phyloP scores from a whole-genome alignment of 176 grass and related monocot genomes.

The sorghum (Sorghum bicolor) region Sorghum_bicolor_NCBIv3 NC_012879.2:60244501-60245000 shows the following conservation, averaged over 20 bases:
- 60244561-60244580: constrained; percentile 79
- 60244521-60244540: constrained; percentile 58
- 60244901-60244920: constrained; percentile 36
- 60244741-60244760: constrained; percentile 71
- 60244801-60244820: constrained; percentile 92
- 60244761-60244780: constrained; percentile 61
- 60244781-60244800: constrained; percentile 87
- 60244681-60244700: constrained; percentile 80
- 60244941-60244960: neutral
- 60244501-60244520: constrained; percentile 70
- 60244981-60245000: constrained; percentile 41
- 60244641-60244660: constrained; percentile 85
- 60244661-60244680: constrained; percentile 81
- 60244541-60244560: constrained; percentile 65
- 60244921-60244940: constrained; percentile 16
- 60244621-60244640: constrained; percentile 75
- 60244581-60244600: constrained; percentile 95
- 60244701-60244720: constrained; percentile 64
- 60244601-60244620: constrained; percentile 82
- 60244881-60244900: constrained; percentile 44
- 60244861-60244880: constrained; percentile 90
- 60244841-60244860: constrained; percentile 61
- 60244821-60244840: constrained; percentile 88
- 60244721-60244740: constrained; percentile 56
- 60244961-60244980: neutral